These are phyloP conservation scores for Phytopythium helicoides DNA, from an alignment of 352 stramenopile genomes.

Conservation along the genomic window DNA sequence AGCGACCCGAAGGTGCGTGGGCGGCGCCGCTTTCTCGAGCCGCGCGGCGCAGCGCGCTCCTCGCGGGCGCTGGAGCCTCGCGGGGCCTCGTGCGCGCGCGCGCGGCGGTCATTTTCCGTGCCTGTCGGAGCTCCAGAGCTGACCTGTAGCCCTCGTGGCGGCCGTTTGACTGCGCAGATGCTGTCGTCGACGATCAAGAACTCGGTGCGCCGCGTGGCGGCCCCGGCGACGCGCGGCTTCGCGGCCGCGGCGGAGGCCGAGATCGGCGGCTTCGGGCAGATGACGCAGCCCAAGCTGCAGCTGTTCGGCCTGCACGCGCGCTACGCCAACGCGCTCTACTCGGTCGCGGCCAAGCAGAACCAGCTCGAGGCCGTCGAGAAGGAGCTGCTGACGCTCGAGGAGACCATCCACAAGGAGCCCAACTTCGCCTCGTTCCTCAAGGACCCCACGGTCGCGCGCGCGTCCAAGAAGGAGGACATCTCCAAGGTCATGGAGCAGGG, in stretches of 20 bases:
- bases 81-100: neutral
- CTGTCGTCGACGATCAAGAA: constrained; percentile 77
- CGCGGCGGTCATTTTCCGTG: neutral
- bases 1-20: neutral
- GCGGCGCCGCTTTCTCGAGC: neutral
- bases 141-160: neutral
- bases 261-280: constrained; percentile 73
- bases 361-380: constrained; percentile 81
- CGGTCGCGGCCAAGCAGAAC: constrained; percentile 91
- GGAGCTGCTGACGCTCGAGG: constrained; percentile 84
- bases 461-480: constrained; percentile 93
- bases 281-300: constrained; percentile 90
- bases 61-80: neutral
- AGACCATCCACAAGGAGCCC: constrained; percentile 81
- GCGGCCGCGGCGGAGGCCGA: constrained; percentile 47
- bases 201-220: constrained; percentile 40
- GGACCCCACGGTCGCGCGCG: constrained; percentile 95
- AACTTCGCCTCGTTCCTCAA: constrained; percentile 94
- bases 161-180: constrained; percentile 28
- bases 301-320: constrained; percentile 95
- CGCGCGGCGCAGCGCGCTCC: neutral
- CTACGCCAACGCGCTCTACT: constrained; percentile 98
- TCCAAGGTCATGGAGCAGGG: constrained; percentile 85
- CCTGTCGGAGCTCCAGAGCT: neutral
- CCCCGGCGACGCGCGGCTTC: constrained; percentile 33